phyloP scores from a whole-genome alignment of 495 filamentous ascomycete species.

The Tuber calosporum region DNA sequence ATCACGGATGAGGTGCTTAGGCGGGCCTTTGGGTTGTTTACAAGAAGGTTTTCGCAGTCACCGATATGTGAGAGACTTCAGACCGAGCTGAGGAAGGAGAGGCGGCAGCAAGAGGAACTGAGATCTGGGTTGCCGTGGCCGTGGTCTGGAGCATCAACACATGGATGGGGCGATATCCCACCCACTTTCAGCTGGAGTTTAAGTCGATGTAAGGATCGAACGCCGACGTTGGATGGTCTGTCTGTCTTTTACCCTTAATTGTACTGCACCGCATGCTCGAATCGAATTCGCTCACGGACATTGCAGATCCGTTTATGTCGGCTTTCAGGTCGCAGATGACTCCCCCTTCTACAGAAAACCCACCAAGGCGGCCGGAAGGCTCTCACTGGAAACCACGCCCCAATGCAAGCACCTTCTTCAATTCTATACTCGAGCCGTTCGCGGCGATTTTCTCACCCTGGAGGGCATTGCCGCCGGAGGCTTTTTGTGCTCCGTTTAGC shows the following conservation, averaged over 20 bases:
- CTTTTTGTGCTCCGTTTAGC: neutral
- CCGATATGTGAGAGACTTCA: constrained; percentile 22
- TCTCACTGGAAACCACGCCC: neutral
- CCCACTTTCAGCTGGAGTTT: constrained; percentile 30
- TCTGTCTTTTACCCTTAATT: neutral
- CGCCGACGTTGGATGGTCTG: neutral
- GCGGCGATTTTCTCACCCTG: neutral
- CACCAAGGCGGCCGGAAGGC: neutral
- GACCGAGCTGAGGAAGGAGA: neutral
- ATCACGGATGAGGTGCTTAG: constrained; percentile 19
- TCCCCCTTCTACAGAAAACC: neutral
- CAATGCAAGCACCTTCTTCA: neutral
- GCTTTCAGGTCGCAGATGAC: neutral
- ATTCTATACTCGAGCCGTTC: neutral
- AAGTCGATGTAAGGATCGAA: neutral
- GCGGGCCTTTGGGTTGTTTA: constrained; percentile 13
- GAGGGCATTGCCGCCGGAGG: neutral
- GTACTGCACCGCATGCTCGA: neutral
- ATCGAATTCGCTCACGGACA: constrained; percentile 1
- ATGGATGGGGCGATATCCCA: constrained; percentile 25
- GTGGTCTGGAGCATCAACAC: constrained; percentile 9
- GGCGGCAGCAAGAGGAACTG: constrained; percentile 9
- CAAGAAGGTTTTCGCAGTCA: constrained; percentile 12
- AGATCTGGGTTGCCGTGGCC: neutral
- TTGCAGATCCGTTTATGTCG: neutral